Conservation (phyloP, 345 rosid genomes). For the Moricandia moricandioides region DNA sequence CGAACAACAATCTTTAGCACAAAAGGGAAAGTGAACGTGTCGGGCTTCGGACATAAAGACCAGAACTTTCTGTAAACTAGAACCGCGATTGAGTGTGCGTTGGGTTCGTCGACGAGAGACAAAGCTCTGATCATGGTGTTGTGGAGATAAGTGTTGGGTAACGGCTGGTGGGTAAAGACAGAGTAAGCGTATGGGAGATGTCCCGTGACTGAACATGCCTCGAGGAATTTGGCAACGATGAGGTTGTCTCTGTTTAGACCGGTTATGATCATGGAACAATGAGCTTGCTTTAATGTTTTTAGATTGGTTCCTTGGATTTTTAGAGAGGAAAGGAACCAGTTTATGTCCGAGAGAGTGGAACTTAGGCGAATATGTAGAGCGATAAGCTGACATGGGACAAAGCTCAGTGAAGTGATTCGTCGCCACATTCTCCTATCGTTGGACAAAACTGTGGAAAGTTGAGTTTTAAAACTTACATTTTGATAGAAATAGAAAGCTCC, state of each 20-base stretch:
- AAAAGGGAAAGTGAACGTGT: constrained; percentile 65
- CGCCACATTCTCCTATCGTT: constrained; percentile 14
- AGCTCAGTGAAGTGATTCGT: neutral
- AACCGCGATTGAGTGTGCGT: constrained; percentile 35
- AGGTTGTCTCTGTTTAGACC: constrained; percentile 42
- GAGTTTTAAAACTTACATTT: neutral
- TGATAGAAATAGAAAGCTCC: no score
- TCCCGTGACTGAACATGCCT: constrained; percentile 49
- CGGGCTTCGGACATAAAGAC: constrained; percentile 48
- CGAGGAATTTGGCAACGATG: constrained; percentile 41
- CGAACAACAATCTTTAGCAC: constrained; percentile 48
- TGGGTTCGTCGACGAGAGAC: constrained; percentile 39
- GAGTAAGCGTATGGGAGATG: constrained; percentile 50
- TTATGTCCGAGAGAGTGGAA: neutral
- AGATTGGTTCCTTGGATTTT: constrained; percentile 41
- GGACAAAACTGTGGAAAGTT: neutral
- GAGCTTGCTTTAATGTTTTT: constrained; percentile 48
- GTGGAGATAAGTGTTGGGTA: constrained; percentile 40
- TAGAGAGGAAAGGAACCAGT: constrained; percentile 20
- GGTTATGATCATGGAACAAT: constrained; percentile 47
- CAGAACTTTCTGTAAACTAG: constrained; percentile 49
- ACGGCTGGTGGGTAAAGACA: constrained; percentile 37
- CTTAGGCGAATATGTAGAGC: neutral
- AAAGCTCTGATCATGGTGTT: constrained; percentile 64
- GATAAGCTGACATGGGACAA: neutral